Evolutionary conservation across 805 yeast species (phyloP).

Genomic region (Saccharomycopsis oosterbeekiorum): DNA sequence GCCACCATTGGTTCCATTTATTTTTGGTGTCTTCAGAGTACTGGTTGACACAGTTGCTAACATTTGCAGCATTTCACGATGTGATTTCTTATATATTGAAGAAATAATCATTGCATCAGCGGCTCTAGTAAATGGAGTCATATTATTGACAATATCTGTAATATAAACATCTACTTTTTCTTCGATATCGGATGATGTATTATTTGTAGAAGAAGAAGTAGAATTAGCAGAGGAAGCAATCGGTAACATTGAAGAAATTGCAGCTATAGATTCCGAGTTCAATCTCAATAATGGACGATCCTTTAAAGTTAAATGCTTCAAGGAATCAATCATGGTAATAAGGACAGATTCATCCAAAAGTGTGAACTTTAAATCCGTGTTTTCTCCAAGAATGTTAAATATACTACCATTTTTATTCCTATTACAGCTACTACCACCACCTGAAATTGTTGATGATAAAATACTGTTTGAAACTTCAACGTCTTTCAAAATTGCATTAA

Average conservation of each 20-base stretch:
- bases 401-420: neutral
- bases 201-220: constrained; percentile 17
- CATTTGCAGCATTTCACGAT: constrained; percentile 24
- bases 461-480: neutral
- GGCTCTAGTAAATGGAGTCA: constrained; percentile 56
- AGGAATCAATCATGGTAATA: constrained; percentile 38
- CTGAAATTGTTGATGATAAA: neutral
- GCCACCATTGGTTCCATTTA: constrained; percentile 14
- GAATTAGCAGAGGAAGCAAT: constrained; percentile 15
- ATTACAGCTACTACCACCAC: constrained; percentile 14
- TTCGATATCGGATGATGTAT: constrained; percentile 20
- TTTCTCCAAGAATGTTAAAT: neutral
- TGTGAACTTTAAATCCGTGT: neutral
- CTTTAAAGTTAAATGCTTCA: constrained; percentile 33
- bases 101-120: constrained; percentile 44
- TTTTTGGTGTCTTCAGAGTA: neutral
- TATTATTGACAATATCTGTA: constrained; percentile 54
- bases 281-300: constrained; percentile 34
- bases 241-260: constrained; percentile 31
- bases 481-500: constrained; percentile 38
- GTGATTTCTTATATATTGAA: constrained; percentile 30
- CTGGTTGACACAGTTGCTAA: neutral
- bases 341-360: constrained; percentile 31
- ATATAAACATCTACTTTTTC: constrained; percentile 45
- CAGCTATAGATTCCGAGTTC: constrained; percentile 51